Conservation (phyloP, 345 rosid genomes). For the Eucalyptus curtisii region DNA sequence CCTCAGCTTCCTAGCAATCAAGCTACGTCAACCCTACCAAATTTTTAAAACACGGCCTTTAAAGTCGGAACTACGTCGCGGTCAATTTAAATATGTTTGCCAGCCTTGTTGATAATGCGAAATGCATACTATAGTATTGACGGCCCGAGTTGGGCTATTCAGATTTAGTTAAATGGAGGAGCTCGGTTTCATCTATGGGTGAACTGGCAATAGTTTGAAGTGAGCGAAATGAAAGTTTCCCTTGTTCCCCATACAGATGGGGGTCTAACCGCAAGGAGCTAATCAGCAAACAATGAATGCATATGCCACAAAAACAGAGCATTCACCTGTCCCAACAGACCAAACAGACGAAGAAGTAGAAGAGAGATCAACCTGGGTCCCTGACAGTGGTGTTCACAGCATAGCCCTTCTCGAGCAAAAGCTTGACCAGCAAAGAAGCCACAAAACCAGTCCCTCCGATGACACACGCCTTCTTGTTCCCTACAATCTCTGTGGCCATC, state of each 20-base stretch:
- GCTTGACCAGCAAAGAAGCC: conserved; percentile 64
- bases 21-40: neutral
- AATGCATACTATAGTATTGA: neutral
- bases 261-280: neutral
- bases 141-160: neutral
- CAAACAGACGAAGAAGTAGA: neutral
- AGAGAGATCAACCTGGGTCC: conserved; percentile 35
- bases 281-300: neutral
- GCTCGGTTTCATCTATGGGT: neutral
- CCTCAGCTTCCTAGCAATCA: neutral
- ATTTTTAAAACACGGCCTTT: neutral
- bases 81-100: neutral
- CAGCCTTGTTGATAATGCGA: neutral
- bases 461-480: conserved; percentile 55
- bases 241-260: neutral
- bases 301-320: neutral
- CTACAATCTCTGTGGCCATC: conserved; percentile 9
- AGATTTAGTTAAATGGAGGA: neutral
- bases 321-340: neutral
- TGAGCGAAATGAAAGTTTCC: neutral
- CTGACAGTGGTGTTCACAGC: conserved; percentile 79
- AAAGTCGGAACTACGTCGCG: neutral
- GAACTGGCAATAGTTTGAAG: neutral
- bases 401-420: conserved; percentile 63
- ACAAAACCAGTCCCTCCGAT: conserved; percentile 73